phyloP scores from a whole-genome alignment of 2,329 filamentous ascomycete species.

The Penicillium sp. region DNA sequence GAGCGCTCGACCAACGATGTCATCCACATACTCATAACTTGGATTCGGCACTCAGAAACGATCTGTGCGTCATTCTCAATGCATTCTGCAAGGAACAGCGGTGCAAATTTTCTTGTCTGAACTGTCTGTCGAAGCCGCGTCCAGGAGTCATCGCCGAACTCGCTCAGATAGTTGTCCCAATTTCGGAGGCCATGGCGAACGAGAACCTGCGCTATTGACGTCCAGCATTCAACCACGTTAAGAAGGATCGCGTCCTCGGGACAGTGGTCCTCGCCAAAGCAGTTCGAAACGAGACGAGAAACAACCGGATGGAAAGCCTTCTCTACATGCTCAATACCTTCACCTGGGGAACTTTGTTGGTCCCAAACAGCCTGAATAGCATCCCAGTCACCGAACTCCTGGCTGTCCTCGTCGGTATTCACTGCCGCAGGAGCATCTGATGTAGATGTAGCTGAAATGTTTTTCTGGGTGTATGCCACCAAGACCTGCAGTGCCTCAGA shows the following conservation, averaged over 20 bases:
- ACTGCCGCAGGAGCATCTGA: constrained; percentile 17
- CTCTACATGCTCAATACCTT: constrained; percentile 35
- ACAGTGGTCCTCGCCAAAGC: constrained; percentile 57
- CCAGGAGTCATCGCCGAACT: constrained; percentile 53
- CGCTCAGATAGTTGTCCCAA: constrained; percentile 57
- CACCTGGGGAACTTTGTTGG: constrained; percentile 23
- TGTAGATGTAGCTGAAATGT: constrained; percentile 18
- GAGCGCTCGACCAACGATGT: constrained; percentile 57
- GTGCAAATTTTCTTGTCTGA: constrained; percentile 47
- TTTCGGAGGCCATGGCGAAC: constrained; percentile 46
- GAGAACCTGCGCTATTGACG: constrained; percentile 45
- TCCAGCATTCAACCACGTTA: constrained; percentile 55
- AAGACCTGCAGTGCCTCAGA: constrained; percentile 51
- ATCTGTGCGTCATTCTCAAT: constrained; percentile 42
- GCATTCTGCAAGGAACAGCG: constrained; percentile 45
- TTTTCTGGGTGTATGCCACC: constrained; percentile 38
- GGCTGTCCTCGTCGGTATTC: constrained; percentile 56
- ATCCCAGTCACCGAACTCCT: constrained; percentile 61
- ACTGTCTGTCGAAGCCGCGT: constrained; percentile 43
- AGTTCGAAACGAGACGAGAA: constrained; percentile 56
- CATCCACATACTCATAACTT: constrained; percentile 55
- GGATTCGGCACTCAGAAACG: constrained; percentile 44
- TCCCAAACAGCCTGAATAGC: constrained; percentile 49
- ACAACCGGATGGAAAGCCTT: constrained; percentile 49
- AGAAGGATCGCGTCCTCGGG: constrained; percentile 54